Percentiles rank a stretch among this genome's conserved stretches.
phyloP scores from a whole-genome alignment of 2,329 filamentous ascomycete genomes.

The Sporothrix sp. region DNA sequence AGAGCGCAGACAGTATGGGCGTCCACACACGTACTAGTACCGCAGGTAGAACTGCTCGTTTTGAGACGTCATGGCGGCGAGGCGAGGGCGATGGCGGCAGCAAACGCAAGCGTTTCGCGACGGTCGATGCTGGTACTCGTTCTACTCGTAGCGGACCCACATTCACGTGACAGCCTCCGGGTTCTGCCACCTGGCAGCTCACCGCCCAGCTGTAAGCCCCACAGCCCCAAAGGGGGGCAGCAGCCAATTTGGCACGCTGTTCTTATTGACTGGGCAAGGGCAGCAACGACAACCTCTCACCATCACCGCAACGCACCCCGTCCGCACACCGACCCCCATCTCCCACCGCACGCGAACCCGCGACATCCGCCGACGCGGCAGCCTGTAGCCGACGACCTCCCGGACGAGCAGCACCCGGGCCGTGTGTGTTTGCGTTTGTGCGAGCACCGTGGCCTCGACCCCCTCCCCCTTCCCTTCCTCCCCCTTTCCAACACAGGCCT shows the following conservation, averaged over 20 bases:
- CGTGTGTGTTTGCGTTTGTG: conserved; percentile 1
- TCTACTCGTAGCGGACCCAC: background rate
- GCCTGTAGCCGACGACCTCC: too few species aligned
- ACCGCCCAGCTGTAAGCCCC: conserved; percentile 14
- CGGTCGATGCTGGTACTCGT: too few species aligned
- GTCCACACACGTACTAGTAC: conserved; percentile 97
- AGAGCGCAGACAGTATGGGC: too few species aligned
- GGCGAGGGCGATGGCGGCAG: background rate
- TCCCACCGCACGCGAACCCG: conserved; percentile 5
- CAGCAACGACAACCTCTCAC: conserved; percentile 10
- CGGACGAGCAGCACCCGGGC: too few species aligned
- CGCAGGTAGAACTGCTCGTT: conserved; percentile 89
- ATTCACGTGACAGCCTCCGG: conserved; percentile 11
- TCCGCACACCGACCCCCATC: background rate
- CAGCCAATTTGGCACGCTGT: conserved; percentile 18
- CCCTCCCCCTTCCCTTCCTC: background rate
- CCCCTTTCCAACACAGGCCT: background rate
- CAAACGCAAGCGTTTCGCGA: conserved; percentile 7
- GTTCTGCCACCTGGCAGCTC: conserved; percentile 18
- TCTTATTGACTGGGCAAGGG: conserved; percentile 13
- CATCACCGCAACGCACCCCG: conserved; percentile 8
- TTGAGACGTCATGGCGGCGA: conserved; percentile 41
- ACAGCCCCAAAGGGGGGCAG: conserved; percentile 14
- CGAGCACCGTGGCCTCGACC: too few species aligned
- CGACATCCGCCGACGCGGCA: conserved; percentile 5